Percentiles rank a stretch among this genome's conserved stretches.
These are phyloP conservation scores for Toxoplasma gondii DNA, from an alignment of 169 alveolate species.

Conservation along the genomic window DNA sequence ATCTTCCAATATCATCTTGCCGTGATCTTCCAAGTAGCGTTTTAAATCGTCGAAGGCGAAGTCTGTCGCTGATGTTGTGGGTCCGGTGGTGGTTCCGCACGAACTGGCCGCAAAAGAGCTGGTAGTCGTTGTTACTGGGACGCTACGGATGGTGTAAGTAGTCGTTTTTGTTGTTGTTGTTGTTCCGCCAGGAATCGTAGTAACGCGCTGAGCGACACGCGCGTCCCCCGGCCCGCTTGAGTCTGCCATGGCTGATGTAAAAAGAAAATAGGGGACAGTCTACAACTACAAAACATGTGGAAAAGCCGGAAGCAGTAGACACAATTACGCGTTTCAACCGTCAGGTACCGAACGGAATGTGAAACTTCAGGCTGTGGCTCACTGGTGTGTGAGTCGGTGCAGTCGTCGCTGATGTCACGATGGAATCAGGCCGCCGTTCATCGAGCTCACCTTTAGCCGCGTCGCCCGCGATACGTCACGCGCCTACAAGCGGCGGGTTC, in stretches of 20 bases:
- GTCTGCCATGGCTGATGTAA: neutral
- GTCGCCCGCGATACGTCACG: too few species aligned
- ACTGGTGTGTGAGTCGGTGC: too few species aligned
- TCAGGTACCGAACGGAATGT: too few species aligned
- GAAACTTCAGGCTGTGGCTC: too few species aligned
- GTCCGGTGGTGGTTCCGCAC: neutral
- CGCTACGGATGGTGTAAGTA: slow-evolving; percentile 32
- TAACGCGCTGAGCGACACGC: neutral
- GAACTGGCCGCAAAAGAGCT: neutral
- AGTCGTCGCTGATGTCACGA: too few species aligned
- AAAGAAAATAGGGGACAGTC: neutral
- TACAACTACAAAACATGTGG: neutral
- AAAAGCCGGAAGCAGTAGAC: too few species aligned
- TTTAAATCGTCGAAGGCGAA: slow-evolving; percentile 50
- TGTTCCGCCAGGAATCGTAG: slow-evolving; percentile 11
- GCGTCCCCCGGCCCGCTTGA: slow-evolving; percentile 1
- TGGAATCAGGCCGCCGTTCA: too few species aligned
- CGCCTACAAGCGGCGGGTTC: too few species aligned
- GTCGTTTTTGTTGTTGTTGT: slow-evolving; percentile 4
- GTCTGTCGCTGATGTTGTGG: neutral
- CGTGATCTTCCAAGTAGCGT: slow-evolving; percentile 50
- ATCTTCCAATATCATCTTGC: slow-evolving; percentile 44
- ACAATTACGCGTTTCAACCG: too few species aligned
- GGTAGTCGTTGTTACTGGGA: neutral
- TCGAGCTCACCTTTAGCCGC: too few species aligned